Evolutionary conservation across 192 early-diverging fungal genomes (phyloP).

Genomic region (Coemansia sp.): DNA sequence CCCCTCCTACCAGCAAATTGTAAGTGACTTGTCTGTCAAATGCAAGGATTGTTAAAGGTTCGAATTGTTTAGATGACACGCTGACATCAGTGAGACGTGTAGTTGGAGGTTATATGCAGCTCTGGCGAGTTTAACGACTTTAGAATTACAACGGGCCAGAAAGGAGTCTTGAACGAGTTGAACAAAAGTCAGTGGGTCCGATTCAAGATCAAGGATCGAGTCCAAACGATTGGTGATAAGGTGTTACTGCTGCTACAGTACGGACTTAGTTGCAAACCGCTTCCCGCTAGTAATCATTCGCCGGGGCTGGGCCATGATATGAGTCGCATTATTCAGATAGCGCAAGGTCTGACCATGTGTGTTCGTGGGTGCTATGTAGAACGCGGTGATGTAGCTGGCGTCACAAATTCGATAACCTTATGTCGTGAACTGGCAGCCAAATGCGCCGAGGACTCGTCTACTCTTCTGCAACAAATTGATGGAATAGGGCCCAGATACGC

Average conservation of each 20-base stretch:
- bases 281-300: conserved; percentile 26
- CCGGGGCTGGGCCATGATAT: conserved; percentile 31
- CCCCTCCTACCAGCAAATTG: conserved; percentile 27
- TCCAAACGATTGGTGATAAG: conserved; percentile 27
- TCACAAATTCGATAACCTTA: conserved; percentile 9
- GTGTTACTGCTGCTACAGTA: conserved; percentile 39
- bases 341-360: conserved; percentile 22
- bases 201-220: conserved; percentile 6
- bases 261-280: conserved; percentile 18
- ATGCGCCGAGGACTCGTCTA: conserved; percentile 50
- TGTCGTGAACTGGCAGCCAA: conserved; percentile 45
- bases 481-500: conserved; percentile 58
- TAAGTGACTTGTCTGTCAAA: conserved; percentile 10
- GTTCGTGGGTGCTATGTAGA: conserved; percentile 27
- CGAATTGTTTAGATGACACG: neutral
- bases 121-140: conserved; percentile 27
- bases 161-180: conserved; percentile 39
- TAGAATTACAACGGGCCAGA: conserved; percentile 32
- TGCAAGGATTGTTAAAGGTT: neutral
- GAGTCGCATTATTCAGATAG: conserved; percentile 15
- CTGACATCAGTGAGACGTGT: neutral
- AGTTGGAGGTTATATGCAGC: conserved; percentile 24
- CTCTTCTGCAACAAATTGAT: conserved; percentile 59
- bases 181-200: conserved; percentile 18
- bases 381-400: conserved; percentile 7